Conservation (phyloP, 2,329 filamentous ascomycete species). For the Ploettnerulaceae sp. region DNA sequence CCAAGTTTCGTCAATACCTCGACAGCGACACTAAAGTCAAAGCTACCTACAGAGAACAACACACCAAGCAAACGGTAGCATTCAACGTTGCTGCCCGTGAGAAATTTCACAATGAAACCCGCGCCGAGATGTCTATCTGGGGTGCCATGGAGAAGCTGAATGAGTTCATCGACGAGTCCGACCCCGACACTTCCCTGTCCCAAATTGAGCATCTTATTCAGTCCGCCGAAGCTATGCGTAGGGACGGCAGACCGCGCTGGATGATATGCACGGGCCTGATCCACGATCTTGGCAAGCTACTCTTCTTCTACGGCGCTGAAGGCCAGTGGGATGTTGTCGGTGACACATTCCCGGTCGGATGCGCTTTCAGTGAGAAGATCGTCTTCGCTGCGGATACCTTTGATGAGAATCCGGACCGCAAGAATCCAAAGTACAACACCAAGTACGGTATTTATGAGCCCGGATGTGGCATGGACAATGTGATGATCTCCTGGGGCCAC, state of each 20-base stretch:
- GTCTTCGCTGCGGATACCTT: constrained; percentile 82
- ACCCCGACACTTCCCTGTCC: constrained; percentile 80
- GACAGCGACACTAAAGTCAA: constrained; percentile 80
- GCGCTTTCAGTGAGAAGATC: constrained; percentile 68
- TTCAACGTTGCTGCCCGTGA: constrained; percentile 82
- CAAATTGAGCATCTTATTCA: constrained; percentile 91
- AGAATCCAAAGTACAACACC: constrained; percentile 67
- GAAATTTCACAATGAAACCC: constrained; percentile 60
- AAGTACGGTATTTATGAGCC: constrained; percentile 74
- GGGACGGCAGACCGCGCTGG: constrained; percentile 77
- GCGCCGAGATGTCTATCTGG: constrained; percentile 76
- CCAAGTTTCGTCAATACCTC: constrained; percentile 76
- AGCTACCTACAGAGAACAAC: constrained; percentile 74
- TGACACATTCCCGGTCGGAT: constrained; percentile 77
- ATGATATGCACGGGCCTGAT: constrained; percentile 75
- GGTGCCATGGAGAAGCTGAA: constrained; percentile 90
- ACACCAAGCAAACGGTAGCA: constrained; percentile 68
- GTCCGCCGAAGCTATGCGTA: constrained; percentile 81
- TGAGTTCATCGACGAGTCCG: constrained; percentile 83
- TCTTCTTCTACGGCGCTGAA: constrained; percentile 75
- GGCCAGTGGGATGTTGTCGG: constrained; percentile 94
- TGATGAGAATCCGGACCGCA: constrained; percentile 66
- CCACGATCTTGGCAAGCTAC: constrained; percentile 75
- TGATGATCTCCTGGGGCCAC: constrained; percentile 89
- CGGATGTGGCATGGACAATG: constrained; percentile 77